Evolutionary conservation across 192 early-diverging fungal species (phyloP).

Genomic region (Coemansia sp.): DNA sequence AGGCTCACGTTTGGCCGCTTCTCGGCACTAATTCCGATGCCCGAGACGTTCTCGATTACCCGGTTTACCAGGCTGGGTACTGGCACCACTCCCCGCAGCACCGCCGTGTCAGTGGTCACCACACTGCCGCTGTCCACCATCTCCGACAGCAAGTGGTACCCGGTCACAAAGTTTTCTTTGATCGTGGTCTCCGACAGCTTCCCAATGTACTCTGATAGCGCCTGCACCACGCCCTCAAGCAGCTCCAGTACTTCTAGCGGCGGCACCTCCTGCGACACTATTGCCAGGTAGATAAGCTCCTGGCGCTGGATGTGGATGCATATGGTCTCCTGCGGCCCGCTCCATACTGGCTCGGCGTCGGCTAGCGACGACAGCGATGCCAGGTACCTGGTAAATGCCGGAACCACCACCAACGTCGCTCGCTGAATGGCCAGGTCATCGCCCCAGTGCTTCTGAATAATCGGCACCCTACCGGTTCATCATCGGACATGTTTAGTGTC

Average conservation of each 20-base stretch:
- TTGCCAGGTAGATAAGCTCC: conserved; percentile 71
- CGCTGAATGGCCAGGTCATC: conserved; percentile 56
- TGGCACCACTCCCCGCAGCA: conserved; percentile 80
- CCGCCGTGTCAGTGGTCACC: conserved; percentile 80
- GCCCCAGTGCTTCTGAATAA: conserved; percentile 88
- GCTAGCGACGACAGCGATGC: conserved; percentile 39
- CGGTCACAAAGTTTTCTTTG: conserved; percentile 89
- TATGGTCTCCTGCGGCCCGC: conserved; percentile 15
- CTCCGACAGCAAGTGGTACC: conserved; percentile 81
- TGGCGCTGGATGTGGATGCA: conserved; percentile 53
- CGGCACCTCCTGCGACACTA: conserved; percentile 72
- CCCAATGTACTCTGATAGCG: conserved; percentile 81
- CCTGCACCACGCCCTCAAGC: conserved; percentile 72
- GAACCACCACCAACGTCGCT: conserved; percentile 62
- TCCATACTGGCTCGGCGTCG: conserved; percentile 37
- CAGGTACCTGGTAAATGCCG: conserved; percentile 56
- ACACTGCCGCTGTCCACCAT: conserved; percentile 90
- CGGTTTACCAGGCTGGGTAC: conserved; percentile 81
- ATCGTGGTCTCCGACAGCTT: conserved; percentile 74
- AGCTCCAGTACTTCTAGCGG: conserved; percentile 83
- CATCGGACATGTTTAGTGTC: not conserved
- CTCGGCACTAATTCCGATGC: conserved; percentile 24
- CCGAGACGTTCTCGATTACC: conserved; percentile 81
- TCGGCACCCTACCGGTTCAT: conserved; percentile 64
- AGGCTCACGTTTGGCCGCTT: conserved; percentile 21